Evolutionary conservation across 805 yeast species (phyloP).

Genomic region (Candida mattraensis): DNA sequence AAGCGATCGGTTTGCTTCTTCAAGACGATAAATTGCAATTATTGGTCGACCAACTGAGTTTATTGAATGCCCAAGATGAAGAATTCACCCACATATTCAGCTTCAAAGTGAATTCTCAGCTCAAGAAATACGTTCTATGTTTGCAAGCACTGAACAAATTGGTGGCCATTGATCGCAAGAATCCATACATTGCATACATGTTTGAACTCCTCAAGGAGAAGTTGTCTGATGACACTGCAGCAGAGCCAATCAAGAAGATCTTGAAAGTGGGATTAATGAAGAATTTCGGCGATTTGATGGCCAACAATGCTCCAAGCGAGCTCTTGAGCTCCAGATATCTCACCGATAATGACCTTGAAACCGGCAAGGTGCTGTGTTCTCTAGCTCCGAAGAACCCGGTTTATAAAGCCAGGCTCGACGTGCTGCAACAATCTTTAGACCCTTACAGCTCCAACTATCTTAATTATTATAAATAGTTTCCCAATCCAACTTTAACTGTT

Average conservation of each 20-base stretch:
- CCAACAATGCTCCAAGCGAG: slow-evolving; percentile 12
- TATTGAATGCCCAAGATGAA: slow-evolving; percentile 40
- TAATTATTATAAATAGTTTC: slow-evolving; percentile 12
- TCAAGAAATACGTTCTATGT: slow-evolving; percentile 44
- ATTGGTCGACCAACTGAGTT: slow-evolving; percentile 37
- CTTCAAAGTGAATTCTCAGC: slow-evolving; percentile 39
- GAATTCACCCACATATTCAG: slow-evolving; percentile 15
- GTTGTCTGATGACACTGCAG: slow-evolving; percentile 11
- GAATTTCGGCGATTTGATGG: slow-evolving; percentile 17
- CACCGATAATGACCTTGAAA: slow-evolving; percentile 10
- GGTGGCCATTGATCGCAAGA: slow-evolving; percentile 13
- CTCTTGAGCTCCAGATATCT: slow-evolving; percentile 21
- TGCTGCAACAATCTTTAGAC: slow-evolving; percentile 17
- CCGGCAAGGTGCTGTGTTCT: slow-evolving; percentile 22
- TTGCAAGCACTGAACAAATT: slow-evolving; percentile 43
- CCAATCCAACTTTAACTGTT: slow-evolving; percentile 13
- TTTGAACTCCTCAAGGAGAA: slow-evolving; percentile 16
- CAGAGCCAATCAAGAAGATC: slow-evolving; percentile 27
- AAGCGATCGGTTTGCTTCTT: slow-evolving; percentile 29
- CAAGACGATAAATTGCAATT: slow-evolving; percentile 41
- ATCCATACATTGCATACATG: slow-evolving; percentile 24
- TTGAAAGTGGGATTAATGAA: slow-evolving; percentile 24
- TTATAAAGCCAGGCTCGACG: slow-evolving; percentile 9
- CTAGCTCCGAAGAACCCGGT: slow-evolving; percentile 11
- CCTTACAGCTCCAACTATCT: slow-evolving; percentile 20